Evolutionary conservation across 2,329 filamentous ascomycete species (phyloP).

Genomic region (Hymenoscyphus fructigenus): DNA sequence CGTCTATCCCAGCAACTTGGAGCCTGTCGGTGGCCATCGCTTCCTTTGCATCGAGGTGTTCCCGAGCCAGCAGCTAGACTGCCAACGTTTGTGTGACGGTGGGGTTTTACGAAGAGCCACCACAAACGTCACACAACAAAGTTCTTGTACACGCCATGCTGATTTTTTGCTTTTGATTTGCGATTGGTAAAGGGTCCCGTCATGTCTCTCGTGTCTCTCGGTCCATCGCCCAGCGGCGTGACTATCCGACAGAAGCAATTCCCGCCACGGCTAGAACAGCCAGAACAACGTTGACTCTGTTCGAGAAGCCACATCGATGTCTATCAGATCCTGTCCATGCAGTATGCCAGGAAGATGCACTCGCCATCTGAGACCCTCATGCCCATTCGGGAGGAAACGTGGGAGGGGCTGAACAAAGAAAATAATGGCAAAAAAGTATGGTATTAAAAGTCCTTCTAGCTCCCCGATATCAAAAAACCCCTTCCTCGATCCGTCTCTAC

Average conservation of each 20-base stretch:
- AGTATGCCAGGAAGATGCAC: background rate
- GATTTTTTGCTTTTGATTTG: background rate
- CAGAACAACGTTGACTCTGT: slow-evolving; percentile 1
- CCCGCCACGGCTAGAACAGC: background rate
- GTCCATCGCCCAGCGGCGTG: background rate
- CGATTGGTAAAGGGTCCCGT: background rate
- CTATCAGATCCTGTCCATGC: background rate
- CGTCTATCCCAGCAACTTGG: background rate
- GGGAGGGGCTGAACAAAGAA: background rate
- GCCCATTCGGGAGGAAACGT: background rate
- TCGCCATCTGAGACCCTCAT: background rate
- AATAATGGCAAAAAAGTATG: background rate
- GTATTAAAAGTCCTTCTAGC: background rate
- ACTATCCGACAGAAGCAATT: slow-evolving; percentile 4
- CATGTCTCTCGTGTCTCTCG: background rate
- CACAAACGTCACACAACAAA: slow-evolving; percentile 6
- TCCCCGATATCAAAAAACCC: background rate
- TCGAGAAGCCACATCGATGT: background rate
- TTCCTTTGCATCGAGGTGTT: background rate
- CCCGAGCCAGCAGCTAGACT: background rate
- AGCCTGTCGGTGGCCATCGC: background rate
- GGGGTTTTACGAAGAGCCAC: slow-evolving; percentile 2
- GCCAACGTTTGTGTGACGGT: slow-evolving; percentile 8
- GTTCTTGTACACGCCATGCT: background rate
- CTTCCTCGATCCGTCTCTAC: background rate